These are phyloP conservation scores for Dothideomycetidae sp. DNA, from an alignment of 2,329 filamentous ascomycete genomes.

Conservation along the genomic window DNA sequence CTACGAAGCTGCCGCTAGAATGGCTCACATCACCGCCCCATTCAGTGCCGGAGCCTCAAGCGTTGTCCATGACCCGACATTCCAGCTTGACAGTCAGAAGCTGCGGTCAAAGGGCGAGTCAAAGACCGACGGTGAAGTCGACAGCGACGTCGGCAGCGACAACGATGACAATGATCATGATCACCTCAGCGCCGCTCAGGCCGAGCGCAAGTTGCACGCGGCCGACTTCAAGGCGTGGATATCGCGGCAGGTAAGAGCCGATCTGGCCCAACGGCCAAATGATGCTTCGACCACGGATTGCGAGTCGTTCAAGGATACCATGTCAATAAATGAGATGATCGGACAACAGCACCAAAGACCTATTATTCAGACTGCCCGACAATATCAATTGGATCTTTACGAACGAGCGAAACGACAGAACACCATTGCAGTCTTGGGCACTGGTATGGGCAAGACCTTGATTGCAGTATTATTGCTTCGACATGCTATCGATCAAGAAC, in stretches of 20 bases:
- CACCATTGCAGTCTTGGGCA: conserved; percentile 84
- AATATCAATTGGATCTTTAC: conserved; percentile 87
- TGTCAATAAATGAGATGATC: conserved; percentile 41
- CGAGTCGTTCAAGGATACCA: conserved; percentile 32
- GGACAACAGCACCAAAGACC: conserved; percentile 36
- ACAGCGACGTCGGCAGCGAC: not conserved
- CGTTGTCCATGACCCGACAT: no score
- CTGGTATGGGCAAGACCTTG: conserved; percentile 92
- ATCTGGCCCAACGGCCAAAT: conserved; percentile 28
- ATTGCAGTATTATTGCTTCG: conserved; percentile 78
- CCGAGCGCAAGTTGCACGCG: conserved; percentile 22
- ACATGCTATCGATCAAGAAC: conserved; percentile 61
- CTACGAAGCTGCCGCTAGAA: no score
- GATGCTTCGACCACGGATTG: conserved; percentile 20
- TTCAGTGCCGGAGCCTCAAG: no score
- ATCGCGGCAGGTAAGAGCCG: conserved; percentile 30
- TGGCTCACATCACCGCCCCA: no score
- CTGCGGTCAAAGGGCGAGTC: no score
- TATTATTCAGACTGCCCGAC: conserved; percentile 64
- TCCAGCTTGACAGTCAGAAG: no score
- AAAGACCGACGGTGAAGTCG: no score
- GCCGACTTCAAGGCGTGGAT: conserved; percentile 29
- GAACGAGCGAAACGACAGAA: conserved; percentile 75
- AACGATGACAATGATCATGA: conserved; percentile 15
- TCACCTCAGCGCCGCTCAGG: conserved; percentile 3